Evolutionary conservation across 2,329 filamentous ascomycete genomes (phyloP).

Genomic region (Monilinia aucupariae): DNA sequence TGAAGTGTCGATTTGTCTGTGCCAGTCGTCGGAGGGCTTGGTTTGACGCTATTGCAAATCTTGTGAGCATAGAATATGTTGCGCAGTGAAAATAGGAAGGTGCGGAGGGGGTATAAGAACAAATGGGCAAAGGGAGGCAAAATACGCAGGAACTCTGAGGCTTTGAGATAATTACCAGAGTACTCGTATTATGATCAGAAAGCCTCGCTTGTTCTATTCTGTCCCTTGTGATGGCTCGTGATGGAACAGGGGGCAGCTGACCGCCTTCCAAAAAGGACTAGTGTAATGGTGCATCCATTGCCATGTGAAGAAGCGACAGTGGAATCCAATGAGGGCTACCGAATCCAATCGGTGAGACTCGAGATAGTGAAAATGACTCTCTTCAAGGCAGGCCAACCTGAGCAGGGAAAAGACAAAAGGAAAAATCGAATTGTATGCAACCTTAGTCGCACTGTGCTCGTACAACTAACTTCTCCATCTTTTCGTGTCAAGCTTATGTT

Average conservation of each 20-base stretch:
- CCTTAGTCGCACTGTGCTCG: too few relatives aligned
- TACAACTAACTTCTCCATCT: neutral
- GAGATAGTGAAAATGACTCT: neutral
- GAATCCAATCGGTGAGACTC: neutral
- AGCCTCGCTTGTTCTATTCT: constrained; percentile 5
- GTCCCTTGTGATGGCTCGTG: constrained; percentile 6
- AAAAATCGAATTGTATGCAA: neutral
- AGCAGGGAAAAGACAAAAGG: too few relatives aligned
- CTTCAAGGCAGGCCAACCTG: neutral
- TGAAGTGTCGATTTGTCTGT: constrained; percentile 24
- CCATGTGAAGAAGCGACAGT: constrained; percentile 3
- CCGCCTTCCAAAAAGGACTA: constrained; percentile 2
- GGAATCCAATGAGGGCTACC: neutral
- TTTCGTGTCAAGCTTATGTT: neutral
- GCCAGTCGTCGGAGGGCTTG: constrained; percentile 23
- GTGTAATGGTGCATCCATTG: neutral
- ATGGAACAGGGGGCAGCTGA: constrained; percentile 3
- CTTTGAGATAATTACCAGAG: neutral
- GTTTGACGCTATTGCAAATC: constrained; percentile 20
- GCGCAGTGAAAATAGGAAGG: neutral
- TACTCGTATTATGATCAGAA: neutral
- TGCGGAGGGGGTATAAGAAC: neutral
- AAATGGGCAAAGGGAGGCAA: neutral
- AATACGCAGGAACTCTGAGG: neutral
- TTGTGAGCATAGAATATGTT: constrained; percentile 23